Conservation (phyloP, 2,329 filamentous ascomycete genomes). For the Akanthomyces muscarius region DNA sequence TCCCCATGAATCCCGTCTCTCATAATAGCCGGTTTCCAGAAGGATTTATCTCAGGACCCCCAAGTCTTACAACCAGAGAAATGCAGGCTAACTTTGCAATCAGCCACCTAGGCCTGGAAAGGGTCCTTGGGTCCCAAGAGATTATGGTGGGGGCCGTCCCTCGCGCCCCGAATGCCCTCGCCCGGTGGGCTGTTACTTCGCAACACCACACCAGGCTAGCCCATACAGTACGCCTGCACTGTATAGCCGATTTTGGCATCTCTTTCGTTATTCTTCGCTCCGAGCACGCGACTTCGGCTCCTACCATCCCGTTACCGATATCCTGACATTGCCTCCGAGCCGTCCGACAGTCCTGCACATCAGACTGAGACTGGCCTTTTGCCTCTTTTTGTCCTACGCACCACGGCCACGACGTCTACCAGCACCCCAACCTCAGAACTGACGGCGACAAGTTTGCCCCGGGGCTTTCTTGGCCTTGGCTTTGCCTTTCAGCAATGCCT, state of each 20-base stretch:
- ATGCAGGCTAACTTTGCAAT: too few species aligned
- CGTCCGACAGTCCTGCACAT: slow-evolving; percentile 3
- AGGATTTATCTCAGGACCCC: background rate
- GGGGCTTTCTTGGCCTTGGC: background rate
- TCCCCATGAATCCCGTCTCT: background rate
- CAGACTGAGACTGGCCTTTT: background rate
- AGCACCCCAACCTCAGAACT: background rate
- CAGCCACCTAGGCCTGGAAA: background rate
- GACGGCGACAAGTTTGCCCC: background rate
- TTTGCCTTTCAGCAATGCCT: background rate
- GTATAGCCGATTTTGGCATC: slow-evolving; percentile 6
- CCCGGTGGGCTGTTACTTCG: background rate
- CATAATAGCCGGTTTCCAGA: background rate
- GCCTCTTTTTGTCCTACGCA: background rate
- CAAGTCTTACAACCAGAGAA: background rate
- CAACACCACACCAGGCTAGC: slow-evolving; percentile 10
- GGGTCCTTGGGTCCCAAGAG: background rate
- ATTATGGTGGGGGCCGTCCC: slow-evolving; percentile 12
- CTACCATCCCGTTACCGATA: slow-evolving; percentile 6
- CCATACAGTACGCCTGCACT: slow-evolving; percentile 14
- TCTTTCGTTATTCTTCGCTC: slow-evolving; percentile 12
- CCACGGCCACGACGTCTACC: background rate
- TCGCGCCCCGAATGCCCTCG: slow-evolving; percentile 9
- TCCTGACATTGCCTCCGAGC: slow-evolving; percentile 14
- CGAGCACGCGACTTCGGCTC: slow-evolving; percentile 15